Base-by-base conservation (phyloP, 2,329 filamentous ascomycete species). In the Ceratocystis ficicola region DNA sequence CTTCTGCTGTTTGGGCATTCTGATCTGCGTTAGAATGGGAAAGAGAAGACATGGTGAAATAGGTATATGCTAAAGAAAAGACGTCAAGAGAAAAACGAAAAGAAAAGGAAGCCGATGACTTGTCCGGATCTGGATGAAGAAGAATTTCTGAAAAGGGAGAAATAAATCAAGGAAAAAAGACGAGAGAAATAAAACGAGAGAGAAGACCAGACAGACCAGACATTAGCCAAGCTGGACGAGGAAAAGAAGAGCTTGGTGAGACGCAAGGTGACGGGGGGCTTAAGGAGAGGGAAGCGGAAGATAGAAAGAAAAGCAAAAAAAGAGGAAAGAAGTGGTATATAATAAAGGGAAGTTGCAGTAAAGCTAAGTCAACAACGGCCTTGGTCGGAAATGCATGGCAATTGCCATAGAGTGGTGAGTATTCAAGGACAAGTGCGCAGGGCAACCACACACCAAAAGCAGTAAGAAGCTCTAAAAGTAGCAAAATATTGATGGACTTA, bases 251-350 rank as follows among this genome's bases (percentile, higher is more conserved):
- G n/a, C 15, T 17, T 46, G 25, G 60, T 28, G 55, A 60, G 25
- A 32, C 25, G 55, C 28, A 17, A 62, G n/a, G 36, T n/a, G 44
- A 32, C 7, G 55, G 60, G 22, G 46, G 60, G 60, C 20, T 52
- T 20, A 52, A 62, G 17, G 32, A 36, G 55, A 30, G 22, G 15
- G 36, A 28, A 10, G 30, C 15, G 22, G 17, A 28, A 44, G 20
- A 59, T 32, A 17, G 17, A 59, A 59, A 59, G 28, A 59, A 59
- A 20, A 36, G 55, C 36, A 41, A 41, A 17, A 55, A 57, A 36
- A 59, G 15, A 32, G 55, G 55, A 59, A 59, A 59, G 55, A 59
- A 36, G 55, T 59, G 55, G 20, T 59, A 59, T 59, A 59, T 59
- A 59, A 36, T 59, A 59, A 59, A 59, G 55, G 55, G 55, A 59